Conservation (phyloP, 192 early-diverging fungal species). For the Mortierella hygrophila region DNA sequence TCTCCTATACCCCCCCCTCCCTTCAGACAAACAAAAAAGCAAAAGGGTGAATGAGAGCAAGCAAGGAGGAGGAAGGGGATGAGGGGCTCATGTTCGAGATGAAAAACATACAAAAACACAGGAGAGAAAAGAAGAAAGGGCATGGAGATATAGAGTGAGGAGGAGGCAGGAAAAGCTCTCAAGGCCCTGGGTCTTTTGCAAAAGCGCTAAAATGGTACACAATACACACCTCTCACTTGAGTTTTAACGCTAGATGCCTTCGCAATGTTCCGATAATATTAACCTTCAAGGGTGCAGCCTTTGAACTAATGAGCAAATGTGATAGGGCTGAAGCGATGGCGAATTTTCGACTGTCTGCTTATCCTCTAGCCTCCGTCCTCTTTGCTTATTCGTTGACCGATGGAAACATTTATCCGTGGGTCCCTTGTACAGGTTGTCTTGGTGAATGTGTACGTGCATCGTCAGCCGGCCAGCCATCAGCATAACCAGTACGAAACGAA, state of each 20-base stretch:
- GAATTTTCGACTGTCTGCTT: no score
- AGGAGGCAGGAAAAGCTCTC: not conserved
- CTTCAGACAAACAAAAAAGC: no score
- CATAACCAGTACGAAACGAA: constrained; percentile 1
- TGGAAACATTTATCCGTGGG: no score
- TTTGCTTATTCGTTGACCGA: not conserved
- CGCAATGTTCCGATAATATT: not conserved
- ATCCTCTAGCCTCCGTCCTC: not conserved
- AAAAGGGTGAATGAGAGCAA: no score
- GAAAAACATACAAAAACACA: not conserved
- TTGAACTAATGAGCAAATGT: not conserved
- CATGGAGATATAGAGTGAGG: not conserved
- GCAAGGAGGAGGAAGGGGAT: no score
- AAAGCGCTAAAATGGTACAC: not conserved
- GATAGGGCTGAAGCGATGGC: not conserved
- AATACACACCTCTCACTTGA: no score
- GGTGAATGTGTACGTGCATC: not conserved
- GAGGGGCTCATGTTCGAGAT: no score
- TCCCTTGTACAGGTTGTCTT: not conserved
- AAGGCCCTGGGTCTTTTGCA: not conserved
- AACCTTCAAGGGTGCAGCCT: not conserved
- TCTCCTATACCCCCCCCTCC: no score
- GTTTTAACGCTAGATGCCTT: not conserved
- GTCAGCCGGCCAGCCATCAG: not conserved
- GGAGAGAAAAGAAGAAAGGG: not conserved